Base-by-base conservation (phyloP, 106 monocot genomes). In the Dendrobium catenatum region DNA sequence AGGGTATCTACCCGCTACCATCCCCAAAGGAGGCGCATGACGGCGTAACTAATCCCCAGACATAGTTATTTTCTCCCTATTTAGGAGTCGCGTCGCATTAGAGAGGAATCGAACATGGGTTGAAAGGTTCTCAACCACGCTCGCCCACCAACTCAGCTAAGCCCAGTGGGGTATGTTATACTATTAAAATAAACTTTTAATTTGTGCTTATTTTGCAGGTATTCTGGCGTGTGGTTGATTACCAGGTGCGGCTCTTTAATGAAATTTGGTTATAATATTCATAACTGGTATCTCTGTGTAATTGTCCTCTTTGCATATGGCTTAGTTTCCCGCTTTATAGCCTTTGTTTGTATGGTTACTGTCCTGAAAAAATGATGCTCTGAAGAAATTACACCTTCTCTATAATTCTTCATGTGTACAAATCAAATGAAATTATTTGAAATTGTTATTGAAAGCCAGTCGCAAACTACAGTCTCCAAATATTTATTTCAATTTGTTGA, bases 191-290 rank as follows among this genome's bases (percentile, higher is more conserved):
- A 10, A 76, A 1, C 47, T 76, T 46, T n/a, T 18, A 47, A 43
- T 76, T 3, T 17, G 20, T 76, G n/a, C 8, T 46, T 9, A 44
- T 9, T 26, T 49, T 27, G 55, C 37, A 56, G 58, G 41, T 78
- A 59, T 78, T 59, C 58, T 58, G 76, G 76, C 9, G 76, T 76
- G 27, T 76, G 76, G 76, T 29, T 76, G 49, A 49, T 76, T 59
- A 78, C 58, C 19, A 29, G 78, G 55, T 78, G 78, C 20, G 78
- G 78, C 55, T 31, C 58, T 48, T 55, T 78, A 56, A 37, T 78
- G 78, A 55, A 58, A 78, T 10, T 24, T 48, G 56, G 58, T 46
- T 78, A 78, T 41, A 42, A 78, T 31, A 78, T 78, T 24, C 55
- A n/a, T 16, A 15, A 78, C 49, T 78, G 56, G 56, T n/a, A 15